phyloP scores from a whole-genome alignment of 805 yeast species.

The Torulaspora gathmanii region DNA sequence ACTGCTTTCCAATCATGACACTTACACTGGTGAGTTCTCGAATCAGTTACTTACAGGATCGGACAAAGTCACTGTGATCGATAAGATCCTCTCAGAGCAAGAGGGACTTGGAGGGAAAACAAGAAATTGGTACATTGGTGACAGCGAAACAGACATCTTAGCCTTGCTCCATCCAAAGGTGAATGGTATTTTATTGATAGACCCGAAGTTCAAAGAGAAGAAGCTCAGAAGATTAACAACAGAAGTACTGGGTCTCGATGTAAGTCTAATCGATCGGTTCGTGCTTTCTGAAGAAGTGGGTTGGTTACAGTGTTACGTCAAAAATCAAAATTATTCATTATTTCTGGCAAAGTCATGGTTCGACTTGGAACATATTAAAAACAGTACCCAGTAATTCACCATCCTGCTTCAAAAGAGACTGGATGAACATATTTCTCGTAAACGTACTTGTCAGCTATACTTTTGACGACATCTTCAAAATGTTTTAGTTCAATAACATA shows the following conservation, averaged over 20 bases:
- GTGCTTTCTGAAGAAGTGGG: constrained; percentile 1
- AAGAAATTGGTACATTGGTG: constrained; percentile 32
- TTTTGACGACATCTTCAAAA: constrained; percentile 10
- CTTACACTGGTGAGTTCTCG: constrained; percentile 27
- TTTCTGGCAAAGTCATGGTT: constrained; percentile 24
- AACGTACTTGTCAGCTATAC: constrained; percentile 9
- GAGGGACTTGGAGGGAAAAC: neutral
- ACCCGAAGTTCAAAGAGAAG: constrained; percentile 18
- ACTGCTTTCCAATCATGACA: constrained; percentile 7
- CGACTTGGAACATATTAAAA: constrained; percentile 7
- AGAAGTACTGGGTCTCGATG: constrained; percentile 16
- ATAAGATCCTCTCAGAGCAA: constrained; percentile 6
- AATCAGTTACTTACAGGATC: constrained; percentile 26
- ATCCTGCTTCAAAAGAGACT: neutral
- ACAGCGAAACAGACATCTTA: constrained; percentile 33
- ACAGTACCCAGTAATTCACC: neutral
- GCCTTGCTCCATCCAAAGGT: constrained; percentile 27
- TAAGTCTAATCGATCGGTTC: constrained; percentile 1
- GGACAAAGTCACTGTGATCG: constrained; percentile 24
- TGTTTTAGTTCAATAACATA: constrained; percentile 11
- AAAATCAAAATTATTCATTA: constrained; percentile 11
- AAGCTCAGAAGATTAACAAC: constrained; percentile 22
- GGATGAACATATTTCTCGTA: constrained; percentile 11
- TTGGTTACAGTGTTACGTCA: constrained; percentile 11
- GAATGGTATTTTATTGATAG: constrained; percentile 26